Evolutionary conservation across 2,329 filamentous ascomycete genomes (phyloP).

Genomic region (Harringtonia aguacate): DNA sequence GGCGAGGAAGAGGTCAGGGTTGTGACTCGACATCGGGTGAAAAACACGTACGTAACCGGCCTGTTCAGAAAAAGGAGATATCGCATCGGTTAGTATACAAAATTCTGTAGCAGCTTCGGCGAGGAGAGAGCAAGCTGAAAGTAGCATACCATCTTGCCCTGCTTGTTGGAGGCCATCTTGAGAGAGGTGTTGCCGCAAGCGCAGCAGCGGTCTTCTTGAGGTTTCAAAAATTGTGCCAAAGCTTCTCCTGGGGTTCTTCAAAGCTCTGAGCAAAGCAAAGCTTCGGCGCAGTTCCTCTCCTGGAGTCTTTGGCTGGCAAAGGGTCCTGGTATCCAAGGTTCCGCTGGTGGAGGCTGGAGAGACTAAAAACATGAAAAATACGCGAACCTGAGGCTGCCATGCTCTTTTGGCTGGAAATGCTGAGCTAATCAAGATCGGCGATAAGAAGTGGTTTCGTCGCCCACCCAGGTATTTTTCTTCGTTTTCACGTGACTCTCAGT

Average conservation of each 20-base stretch:
- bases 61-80: conserved; percentile 24
- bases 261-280: conserved; percentile 3
- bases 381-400: not conserved
- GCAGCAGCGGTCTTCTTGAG: conserved; percentile 19
- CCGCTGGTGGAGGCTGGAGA: conserved; percentile 6
- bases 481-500: conserved; percentile 4
- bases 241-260: conserved; percentile 2
- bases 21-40: conserved; percentile 7
- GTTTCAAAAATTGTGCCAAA: conserved; percentile 28
- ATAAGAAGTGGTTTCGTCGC: conserved; percentile 5
- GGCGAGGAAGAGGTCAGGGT: not conserved
- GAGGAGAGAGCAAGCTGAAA: conserved; percentile 9
- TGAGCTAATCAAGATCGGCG: not conserved
- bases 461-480: conserved; percentile 6
- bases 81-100: conserved; percentile 1
- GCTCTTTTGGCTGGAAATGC: not conserved
- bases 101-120: conserved; percentile 12
- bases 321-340: not conserved
- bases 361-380: not conserved
- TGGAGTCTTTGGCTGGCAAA: conserved; percentile 1
- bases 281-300: conserved; percentile 7
- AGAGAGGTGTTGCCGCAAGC: conserved; percentile 18
- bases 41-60: conserved; percentile 56
- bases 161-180: conserved; percentile 70
- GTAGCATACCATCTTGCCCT: conserved; percentile 97